These are phyloP conservation scores for Tricholoma furcatifolium DNA, from an alignment of 768 basidiomycete species.

Conservation along the genomic window DNA sequence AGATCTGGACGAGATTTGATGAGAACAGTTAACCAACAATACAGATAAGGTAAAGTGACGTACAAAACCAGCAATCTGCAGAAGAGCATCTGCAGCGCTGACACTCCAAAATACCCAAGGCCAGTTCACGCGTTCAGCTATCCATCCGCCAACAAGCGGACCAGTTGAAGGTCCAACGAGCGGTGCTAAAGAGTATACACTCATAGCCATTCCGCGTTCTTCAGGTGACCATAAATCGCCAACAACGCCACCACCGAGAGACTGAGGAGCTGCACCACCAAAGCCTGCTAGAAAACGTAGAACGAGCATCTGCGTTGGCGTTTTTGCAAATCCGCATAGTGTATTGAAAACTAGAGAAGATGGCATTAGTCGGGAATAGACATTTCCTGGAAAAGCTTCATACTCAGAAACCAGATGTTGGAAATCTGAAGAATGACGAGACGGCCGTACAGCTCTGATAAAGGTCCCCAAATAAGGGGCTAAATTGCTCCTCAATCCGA, in stretches of 20 bases:
- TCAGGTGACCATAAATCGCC: constrained; percentile 53
- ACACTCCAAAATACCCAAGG: constrained; percentile 64
- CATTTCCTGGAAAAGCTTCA: constrained; percentile 22
- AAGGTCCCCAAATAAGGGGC: constrained; percentile 38
- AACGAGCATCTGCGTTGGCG: constrained; percentile 48
- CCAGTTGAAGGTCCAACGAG: constrained; percentile 44
- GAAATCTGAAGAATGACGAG: constrained; percentile 52
- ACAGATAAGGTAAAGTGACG: constrained; percentile 26
- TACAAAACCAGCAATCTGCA: constrained; percentile 49
- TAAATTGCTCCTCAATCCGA: constrained; percentile 6
- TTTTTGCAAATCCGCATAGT: constrained; percentile 49
- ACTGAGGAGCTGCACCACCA: constrained; percentile 64
- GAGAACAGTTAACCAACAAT: neutral
- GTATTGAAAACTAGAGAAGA: constrained; percentile 41
- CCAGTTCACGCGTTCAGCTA: constrained; percentile 52
- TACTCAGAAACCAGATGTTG: constrained; percentile 59
- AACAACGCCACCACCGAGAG: constrained; percentile 56
- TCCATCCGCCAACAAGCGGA: constrained; percentile 37
- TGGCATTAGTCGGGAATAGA: neutral
- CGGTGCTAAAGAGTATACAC: constrained; percentile 54
- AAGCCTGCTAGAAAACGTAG: constrained; percentile 66
- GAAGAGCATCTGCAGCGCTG: constrained; percentile 43
- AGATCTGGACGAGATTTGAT: constrained; percentile 13
- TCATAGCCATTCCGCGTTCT: constrained; percentile 51
- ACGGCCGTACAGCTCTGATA: constrained; percentile 39